phyloP scores from a whole-genome alignment of 2,329 filamentous ascomycete species.

The Drechslera avenae region DNA sequence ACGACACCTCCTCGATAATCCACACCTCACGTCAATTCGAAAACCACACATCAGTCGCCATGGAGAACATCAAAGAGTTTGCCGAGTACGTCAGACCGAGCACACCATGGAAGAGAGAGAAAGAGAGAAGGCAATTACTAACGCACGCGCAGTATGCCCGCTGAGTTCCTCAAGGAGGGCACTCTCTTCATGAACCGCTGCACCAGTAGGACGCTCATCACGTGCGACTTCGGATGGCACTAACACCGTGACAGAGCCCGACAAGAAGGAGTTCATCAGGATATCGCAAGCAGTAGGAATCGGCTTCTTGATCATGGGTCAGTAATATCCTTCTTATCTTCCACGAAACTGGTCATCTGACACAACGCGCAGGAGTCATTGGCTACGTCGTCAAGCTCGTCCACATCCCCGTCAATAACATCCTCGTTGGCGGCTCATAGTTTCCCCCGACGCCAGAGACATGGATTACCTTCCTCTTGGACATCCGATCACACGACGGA shows the following conservation, averaged over 20 bases:
- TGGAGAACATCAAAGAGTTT: constrained; percentile 72
- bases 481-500: constrained; percentile 11
- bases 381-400: constrained; percentile 60
- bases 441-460: constrained; percentile 5
- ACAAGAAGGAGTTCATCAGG: constrained; percentile 49
- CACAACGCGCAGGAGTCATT: constrained; percentile 48
- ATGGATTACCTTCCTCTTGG: constrained; percentile 19
- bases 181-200: constrained; percentile 57
- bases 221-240: neutral
- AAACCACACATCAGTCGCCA: constrained; percentile 51
- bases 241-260: constrained; percentile 50
- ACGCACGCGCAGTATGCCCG: constrained; percentile 42
- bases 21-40: constrained; percentile 2
- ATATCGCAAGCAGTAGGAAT: constrained; percentile 59
- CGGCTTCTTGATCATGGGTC: constrained; percentile 59
- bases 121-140: constrained; percentile 17
- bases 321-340: neutral
- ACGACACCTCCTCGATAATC: neutral
- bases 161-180: constrained; percentile 54
- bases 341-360: neutral
- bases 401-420: constrained; percentile 61
- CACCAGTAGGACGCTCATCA: constrained; percentile 44
- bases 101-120: neutral
- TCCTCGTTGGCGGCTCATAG: constrained; percentile 54
- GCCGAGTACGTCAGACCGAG: constrained; percentile 57